Evolutionary conservation across 768 basidiomycete species (phyloP).

Genomic region (Vararia minispora): DNA sequence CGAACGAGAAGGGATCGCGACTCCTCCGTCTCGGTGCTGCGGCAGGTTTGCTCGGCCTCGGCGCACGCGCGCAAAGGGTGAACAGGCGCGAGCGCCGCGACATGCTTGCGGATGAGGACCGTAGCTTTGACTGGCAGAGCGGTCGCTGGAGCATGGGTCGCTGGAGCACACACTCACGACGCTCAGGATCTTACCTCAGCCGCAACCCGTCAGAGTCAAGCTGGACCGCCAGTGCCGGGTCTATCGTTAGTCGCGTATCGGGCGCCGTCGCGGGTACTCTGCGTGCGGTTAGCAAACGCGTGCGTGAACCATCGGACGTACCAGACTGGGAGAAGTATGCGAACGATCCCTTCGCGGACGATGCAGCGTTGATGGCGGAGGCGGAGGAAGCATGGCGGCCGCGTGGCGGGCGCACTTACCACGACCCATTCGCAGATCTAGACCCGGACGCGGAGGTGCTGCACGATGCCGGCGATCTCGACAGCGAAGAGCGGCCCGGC

Average conservation of each 20-base stretch:
- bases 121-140: constrained; percentile 20
- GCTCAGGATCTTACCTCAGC: neutral
- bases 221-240: too few relatives aligned
- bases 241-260: too few relatives aligned
- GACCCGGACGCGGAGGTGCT: neutral
- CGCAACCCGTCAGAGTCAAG: constrained; percentile 7
- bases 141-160: constrained; percentile 15
- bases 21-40: constrained; percentile 14
- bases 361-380: constrained; percentile 23
- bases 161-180: constrained; percentile 1
- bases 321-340: constrained; percentile 13
- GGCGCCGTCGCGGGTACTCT: constrained; percentile 12
- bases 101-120: constrained; percentile 74
- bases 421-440: constrained; percentile 32
- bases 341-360: constrained; percentile 38
- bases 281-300: constrained; percentile 8
- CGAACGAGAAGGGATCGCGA: constrained; percentile 15
- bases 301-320: constrained; percentile 1
- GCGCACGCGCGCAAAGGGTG: constrained; percentile 6
- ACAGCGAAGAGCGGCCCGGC: constrained; percentile 10
- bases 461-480: constrained; percentile 10
- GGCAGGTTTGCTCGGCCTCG: constrained; percentile 18
- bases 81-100: constrained; percentile 39
- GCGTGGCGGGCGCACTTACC: constrained; percentile 23
- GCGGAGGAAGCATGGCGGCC: constrained; percentile 2